Conservation (phyloP, 2,329 filamentous ascomycete genomes). For the Neospermospora avenae region DNA sequence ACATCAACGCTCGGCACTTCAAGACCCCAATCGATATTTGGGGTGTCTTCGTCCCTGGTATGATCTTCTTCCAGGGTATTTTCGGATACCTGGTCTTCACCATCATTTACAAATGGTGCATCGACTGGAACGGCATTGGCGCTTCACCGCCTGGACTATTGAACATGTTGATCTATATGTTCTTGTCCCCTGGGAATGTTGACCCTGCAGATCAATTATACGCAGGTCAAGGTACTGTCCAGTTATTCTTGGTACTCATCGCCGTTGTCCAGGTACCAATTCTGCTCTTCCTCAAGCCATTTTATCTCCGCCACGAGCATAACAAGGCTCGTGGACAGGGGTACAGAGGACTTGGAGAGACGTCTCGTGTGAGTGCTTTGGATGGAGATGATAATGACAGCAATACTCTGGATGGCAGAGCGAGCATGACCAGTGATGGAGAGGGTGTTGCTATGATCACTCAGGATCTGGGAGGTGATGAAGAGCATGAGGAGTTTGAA, state of each 20-base stretch:
- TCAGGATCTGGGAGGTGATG: conserved; percentile 80
- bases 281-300: conserved; percentile 89
- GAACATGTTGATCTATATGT: conserved; percentile 99
- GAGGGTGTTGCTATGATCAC: conserved; percentile 87
- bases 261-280: conserved; percentile 86
- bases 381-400: conserved; percentile 79
- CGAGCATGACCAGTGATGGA: conserved; percentile 70
- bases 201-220: conserved; percentile 68
- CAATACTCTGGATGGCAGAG: conserved; percentile 58
- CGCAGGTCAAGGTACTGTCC: conserved; percentile 69
- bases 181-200: conserved; percentile 75
- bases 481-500: conserved; percentile 94
- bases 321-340: conserved; percentile 83
- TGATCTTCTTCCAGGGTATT: conserved; percentile 99
- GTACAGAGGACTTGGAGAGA: conserved; percentile 91
- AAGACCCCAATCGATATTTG: conserved; percentile 93
- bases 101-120: conserved; percentile 95
- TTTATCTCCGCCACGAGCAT: conserved; percentile 92
- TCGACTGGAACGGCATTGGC: conserved; percentile 72
- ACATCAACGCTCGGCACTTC: conserved; percentile 92
- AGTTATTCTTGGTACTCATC: conserved; percentile 74
- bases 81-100: conserved; percentile 94
- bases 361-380: conserved; percentile 79
- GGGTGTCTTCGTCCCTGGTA: conserved; percentile 95
- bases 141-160: conserved; percentile 78